These are phyloP conservation scores for Neurospora africana DNA, from an alignment of 495 filamentous ascomycete genomes.

Conservation along the genomic window DNA sequence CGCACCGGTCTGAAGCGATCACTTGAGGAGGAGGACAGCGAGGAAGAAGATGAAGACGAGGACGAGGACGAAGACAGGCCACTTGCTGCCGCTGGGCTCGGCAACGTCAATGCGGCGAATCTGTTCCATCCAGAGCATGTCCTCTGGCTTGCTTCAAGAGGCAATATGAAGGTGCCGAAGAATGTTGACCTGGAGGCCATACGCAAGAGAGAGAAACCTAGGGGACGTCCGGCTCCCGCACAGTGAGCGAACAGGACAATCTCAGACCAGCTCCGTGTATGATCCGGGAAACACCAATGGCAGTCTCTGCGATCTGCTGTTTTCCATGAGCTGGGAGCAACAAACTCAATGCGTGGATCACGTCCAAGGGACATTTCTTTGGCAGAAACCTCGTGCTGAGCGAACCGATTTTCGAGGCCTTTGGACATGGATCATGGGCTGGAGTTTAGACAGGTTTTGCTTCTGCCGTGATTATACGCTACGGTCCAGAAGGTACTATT, in stretches of 20 bases:
- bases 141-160: slow-evolving; percentile 25
- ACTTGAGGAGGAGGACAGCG: slow-evolving; percentile 45
- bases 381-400: neutral
- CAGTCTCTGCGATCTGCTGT: neutral
- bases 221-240: neutral
- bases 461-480: neutral
- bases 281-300: neutral
- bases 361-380: neutral
- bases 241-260: neutral
- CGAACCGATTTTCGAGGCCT: neutral
- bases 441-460: neutral
- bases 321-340: neutral
- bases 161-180: slow-evolving; percentile 20
- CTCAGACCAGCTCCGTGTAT: neutral
- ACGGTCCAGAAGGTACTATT: neutral
- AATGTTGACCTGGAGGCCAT: slow-evolving; percentile 16
- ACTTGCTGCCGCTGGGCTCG: neutral
- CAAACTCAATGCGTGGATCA: neutral
- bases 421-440: neutral
- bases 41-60: slow-evolving; percentile 46
- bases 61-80: slow-evolving; percentile 36
- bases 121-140: slow-evolving; percentile 18
- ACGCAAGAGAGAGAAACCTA: neutral
- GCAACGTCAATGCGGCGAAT: neutral
- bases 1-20: slow-evolving; percentile 53